Evolutionary conservation across 768 basidiomycete species (phyloP).

Genomic region (Tremella fuciformis): DNA sequence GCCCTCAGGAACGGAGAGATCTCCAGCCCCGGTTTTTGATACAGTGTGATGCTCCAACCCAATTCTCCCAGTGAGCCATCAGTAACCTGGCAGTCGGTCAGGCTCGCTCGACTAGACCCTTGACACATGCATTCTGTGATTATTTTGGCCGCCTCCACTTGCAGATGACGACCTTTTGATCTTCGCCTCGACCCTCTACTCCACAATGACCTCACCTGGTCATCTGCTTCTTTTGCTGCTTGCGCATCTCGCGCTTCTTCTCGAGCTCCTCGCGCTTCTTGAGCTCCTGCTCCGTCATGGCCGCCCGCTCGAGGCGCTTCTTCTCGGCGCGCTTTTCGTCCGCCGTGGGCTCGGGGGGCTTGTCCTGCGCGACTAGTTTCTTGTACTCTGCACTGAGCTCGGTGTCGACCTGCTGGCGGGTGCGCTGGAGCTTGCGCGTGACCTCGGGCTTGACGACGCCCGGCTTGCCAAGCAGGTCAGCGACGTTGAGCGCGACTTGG

Average conservation of each 20-base stretch:
- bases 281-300: conserved; percentile 46
- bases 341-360: conserved; percentile 39
- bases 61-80: too few relatives aligned
- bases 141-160: too few relatives aligned
- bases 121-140: too few relatives aligned
- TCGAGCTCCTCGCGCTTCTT: conserved; percentile 47
- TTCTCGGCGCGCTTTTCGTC: conserved; percentile 48
- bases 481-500: conserved; percentile 66
- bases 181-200: not conserved
- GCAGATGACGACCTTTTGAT: too few relatives aligned
- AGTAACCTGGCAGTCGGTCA: too few relatives aligned
- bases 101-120: too few relatives aligned
- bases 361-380: conserved; percentile 47
- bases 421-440: conserved; percentile 68
- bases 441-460: conserved; percentile 70
- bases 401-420: conserved; percentile 68
- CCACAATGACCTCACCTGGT: not conserved
- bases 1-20: too few relatives aligned
- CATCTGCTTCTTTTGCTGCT: conserved; percentile 45
- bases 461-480: conserved; percentile 62
- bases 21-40: too few relatives aligned
- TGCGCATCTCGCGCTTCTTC: conserved; percentile 49
- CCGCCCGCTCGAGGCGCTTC: conserved; percentile 44
- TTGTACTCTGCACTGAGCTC: conserved; percentile 54
- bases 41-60: too few relatives aligned